phyloP scores from a whole-genome alignment of 2,329 filamentous ascomycete species.

The Magnaporthiopsis incrustans region DNA sequence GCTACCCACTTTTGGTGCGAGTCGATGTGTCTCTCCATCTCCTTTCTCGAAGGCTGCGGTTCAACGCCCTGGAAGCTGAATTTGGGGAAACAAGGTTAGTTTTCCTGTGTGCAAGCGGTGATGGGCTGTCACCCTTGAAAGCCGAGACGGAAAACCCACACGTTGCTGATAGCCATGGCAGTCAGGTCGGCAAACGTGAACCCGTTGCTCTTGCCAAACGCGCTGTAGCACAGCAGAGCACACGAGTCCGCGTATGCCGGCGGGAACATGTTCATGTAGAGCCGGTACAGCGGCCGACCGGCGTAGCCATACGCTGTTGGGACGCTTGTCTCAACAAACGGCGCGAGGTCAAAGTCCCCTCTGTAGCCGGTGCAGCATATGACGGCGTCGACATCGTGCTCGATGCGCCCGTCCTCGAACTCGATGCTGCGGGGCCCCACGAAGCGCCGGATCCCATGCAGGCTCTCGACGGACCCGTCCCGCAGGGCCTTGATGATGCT shows the following conservation, averaged over 20 bases:
- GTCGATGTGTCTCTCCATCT: slow-evolving; percentile 29
- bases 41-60: slow-evolving; percentile 23
- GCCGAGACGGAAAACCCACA: slow-evolving; percentile 12
- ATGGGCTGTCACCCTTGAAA: neutral
- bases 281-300: slow-evolving; percentile 23
- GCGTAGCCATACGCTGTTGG: slow-evolving; percentile 18
- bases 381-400: slow-evolving; percentile 23
- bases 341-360: slow-evolving; percentile 21
- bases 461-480: slow-evolving; percentile 18
- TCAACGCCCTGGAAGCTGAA: slow-evolving; percentile 28
- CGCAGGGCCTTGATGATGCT: slow-evolving; percentile 19
- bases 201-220: slow-evolving; percentile 26
- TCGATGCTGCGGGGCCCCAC: slow-evolving; percentile 17
- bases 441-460: slow-evolving; percentile 21
- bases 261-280: slow-evolving; percentile 38
- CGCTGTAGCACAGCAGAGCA: slow-evolving; percentile 31
- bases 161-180: slow-evolving; percentile 34
- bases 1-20: slow-evolving; percentile 25
- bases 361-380: slow-evolving; percentile 28
- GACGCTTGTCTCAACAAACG: slow-evolving; percentile 21
- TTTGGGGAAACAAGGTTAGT: too few relatives aligned
- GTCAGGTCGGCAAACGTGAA: slow-evolving; percentile 33
- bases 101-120: neutral
- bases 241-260: slow-evolving; percentile 32
- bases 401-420: slow-evolving; percentile 19